Percentiles rank a stretch among this genome's conserved stretches.
These are phyloP conservation scores for Diaporthe humulicola DNA, from an alignment of 2,329 filamentous ascomycete genomes.

Conservation along the genomic window DNA sequence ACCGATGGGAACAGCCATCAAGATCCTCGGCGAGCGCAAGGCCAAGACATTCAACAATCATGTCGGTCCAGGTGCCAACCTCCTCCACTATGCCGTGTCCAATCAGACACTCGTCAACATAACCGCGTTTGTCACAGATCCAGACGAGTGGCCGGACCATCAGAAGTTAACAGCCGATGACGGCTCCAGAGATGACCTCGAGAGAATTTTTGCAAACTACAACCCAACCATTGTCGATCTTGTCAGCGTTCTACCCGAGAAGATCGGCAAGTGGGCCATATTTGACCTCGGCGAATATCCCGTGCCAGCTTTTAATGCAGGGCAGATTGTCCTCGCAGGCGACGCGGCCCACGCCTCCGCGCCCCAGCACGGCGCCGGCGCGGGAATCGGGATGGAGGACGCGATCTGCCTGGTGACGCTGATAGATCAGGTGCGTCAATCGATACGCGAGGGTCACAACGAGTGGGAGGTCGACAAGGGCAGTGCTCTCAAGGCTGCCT, in stretches of 20 bases:
- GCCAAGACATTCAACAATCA: neutral
- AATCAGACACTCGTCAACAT: neutral
- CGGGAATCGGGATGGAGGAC: constrained; percentile 56
- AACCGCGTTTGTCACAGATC: neutral
- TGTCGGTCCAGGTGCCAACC: neutral
- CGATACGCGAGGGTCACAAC: neutral
- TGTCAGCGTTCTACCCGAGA: constrained; percentile 17
- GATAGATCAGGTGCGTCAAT: neutral
- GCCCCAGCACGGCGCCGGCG: constrained; percentile 57
- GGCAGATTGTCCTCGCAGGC: constrained; percentile 56
- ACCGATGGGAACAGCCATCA: constrained; percentile 22
- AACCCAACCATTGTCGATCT: neutral
- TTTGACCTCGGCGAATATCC: constrained; percentile 33
- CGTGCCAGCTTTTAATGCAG: constrained; percentile 35
- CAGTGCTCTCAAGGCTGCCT: neutral
- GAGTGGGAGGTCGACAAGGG: neutral
- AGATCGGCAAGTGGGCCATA: constrained; percentile 31
- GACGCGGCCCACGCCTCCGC: constrained; percentile 64
- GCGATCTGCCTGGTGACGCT: constrained; percentile 42
- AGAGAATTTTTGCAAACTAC: neutral
- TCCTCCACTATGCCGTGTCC: constrained; percentile 22
- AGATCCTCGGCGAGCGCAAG: neutral
- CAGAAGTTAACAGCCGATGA: neutral
- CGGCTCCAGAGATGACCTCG: neutral
- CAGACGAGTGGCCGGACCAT: neutral